Evolutionary conservation across 495 filamentous ascomycete genomes (phyloP), one percentile per base, ranked within the genome.

Genomic region (Lasiosphaeria miniovina): DNA sequence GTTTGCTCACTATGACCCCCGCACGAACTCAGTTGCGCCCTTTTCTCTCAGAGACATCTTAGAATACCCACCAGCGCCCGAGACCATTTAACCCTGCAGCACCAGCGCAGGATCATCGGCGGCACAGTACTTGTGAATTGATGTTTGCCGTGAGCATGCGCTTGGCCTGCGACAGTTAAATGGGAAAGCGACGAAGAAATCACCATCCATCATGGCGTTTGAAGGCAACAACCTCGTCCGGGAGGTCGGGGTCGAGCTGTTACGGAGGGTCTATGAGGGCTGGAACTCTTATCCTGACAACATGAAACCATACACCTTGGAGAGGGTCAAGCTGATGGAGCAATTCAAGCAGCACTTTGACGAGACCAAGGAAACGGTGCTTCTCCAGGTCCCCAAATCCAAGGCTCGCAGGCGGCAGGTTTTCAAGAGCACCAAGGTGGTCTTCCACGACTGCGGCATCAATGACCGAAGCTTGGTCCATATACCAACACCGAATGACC

Each of bases 331-430:
- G 36, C 34, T 58, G 31, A 11, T 52, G n/a, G 34, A 41, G 15
- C 32, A 58, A n/a, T 49, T 58, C 33, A 58, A 58, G 15, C 49
- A 17, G 6, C 49, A 58, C n/a, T 58, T 58, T 15, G 35, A 52
- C 17, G 17, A 17, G 40, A 51, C 49, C 46, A 51, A 58, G 56
- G 24, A 40, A 7, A 51, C 11, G n/a, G 56, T 52, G 6, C 34
- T 58, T 17, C 36, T 58, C 34, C 10, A 31, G 2, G 33, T 48
- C 40, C 11, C 15, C 32, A 43, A 46, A 3, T 6, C 11, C 1
- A 9, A 14, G 8, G 8, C 56, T 3, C 46, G 48, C 14, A 24
- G n/a, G 11, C 51, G 17, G 46, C 40, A 43, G 33, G 33, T 52
- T 12, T 4, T 36, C n/a, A 58, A 17, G 48, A 58, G 14, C 34